phyloP scores from a whole-genome alignment of 768 basidiomycete genomes.

The Filobasidium floriforme region DNA sequence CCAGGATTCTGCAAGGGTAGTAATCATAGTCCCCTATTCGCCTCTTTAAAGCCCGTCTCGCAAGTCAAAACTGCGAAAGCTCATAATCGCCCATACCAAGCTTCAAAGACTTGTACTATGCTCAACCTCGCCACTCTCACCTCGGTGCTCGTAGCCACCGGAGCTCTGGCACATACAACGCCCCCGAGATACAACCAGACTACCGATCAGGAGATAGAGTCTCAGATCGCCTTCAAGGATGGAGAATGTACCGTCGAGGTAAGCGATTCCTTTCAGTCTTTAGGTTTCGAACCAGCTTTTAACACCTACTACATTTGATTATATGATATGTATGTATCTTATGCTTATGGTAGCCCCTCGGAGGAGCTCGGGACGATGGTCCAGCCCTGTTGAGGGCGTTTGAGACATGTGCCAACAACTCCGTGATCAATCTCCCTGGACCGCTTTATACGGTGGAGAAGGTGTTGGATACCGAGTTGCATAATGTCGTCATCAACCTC shows the following conservation, averaged over 20 bases:
- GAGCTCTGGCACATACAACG: slow-evolving; percentile 4
- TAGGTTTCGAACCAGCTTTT: neutral
- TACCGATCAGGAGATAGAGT: slow-evolving; percentile 9
- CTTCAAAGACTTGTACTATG: neutral
- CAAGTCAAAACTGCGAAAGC: too few relatives aligned
- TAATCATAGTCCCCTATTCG: too few relatives aligned
- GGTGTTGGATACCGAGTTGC: slow-evolving; percentile 15
- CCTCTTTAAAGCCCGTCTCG: too few relatives aligned
- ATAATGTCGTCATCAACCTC: slow-evolving; percentile 18
- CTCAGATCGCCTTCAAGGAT: slow-evolving; percentile 11
- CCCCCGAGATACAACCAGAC: slow-evolving; percentile 18
- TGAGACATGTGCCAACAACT: slow-evolving; percentile 14
- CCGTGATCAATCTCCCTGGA: slow-evolving; percentile 18
- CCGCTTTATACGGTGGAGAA: slow-evolving; percentile 19
- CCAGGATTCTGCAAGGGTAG: too few relatives aligned
- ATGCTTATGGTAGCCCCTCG: slow-evolving; percentile 20
- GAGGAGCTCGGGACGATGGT: slow-evolving; percentile 19
- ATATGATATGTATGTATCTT: too few relatives aligned
- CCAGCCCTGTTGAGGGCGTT: slow-evolving; percentile 17
- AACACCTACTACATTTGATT: too few relatives aligned
- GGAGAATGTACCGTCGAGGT: slow-evolving; percentile 14
- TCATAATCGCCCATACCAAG: too few relatives aligned
- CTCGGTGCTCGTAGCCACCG: neutral
- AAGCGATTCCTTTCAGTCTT: neutral
- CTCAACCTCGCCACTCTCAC: neutral